A percentile compares a stretch with the other conserved stretches of the same genome.
phyloP scores from a whole-genome alignment of 1,284 basidiomycete genomes.

The Sanghuangporus baumii region DNA sequence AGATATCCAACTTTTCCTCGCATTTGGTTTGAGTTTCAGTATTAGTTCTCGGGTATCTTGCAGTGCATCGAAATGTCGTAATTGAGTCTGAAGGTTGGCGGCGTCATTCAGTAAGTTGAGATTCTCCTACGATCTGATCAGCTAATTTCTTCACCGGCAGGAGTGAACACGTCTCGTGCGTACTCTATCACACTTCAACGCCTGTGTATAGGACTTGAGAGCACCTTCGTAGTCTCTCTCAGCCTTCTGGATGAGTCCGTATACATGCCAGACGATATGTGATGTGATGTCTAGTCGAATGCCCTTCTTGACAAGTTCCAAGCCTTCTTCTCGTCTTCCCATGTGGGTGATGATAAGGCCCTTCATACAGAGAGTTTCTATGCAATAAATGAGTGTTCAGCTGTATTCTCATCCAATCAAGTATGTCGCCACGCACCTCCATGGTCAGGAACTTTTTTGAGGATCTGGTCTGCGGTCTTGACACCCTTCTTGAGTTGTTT shows the following conservation, averaged over 20 bases:
- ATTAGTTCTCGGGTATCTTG: constrained; percentile 83
- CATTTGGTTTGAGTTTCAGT: constrained; percentile 75
- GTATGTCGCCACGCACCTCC: constrained; percentile 56
- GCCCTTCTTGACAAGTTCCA: constrained; percentile 85
- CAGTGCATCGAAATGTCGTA: constrained; percentile 78
- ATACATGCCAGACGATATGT: constrained; percentile 98
- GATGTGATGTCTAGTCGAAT: constrained; percentile 85
- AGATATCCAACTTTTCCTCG: constrained; percentile 87
- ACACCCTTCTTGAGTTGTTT: constrained; percentile 87
- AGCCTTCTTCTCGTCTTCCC: constrained; percentile 79
- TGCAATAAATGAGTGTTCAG: constrained; percentile 16
- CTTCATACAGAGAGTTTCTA: constrained; percentile 94
- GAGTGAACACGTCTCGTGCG: constrained; percentile 24
- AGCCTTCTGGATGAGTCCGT: constrained; percentile 88
- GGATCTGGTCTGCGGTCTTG: constrained; percentile 90
- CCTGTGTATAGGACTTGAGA: constrained; percentile 46
- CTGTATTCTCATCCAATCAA: constrained; percentile 19
- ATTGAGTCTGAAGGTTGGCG: constrained; percentile 85
- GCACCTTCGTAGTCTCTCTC: constrained; percentile 74
- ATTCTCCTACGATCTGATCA: constrained; percentile 63
- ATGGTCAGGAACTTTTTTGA: constrained; percentile 95
- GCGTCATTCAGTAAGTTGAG: constrained; percentile 91
- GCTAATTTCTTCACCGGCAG: constrained; percentile 1
- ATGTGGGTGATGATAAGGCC: constrained; percentile 83
- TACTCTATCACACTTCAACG: constrained; percentile 85